Percentiles rank a stretch among this genome's conserved stretches.
These are phyloP conservation scores for Hericium coralloides DNA, from an alignment of 768 basidiomycete genomes.

Conservation along the genomic window DNA sequence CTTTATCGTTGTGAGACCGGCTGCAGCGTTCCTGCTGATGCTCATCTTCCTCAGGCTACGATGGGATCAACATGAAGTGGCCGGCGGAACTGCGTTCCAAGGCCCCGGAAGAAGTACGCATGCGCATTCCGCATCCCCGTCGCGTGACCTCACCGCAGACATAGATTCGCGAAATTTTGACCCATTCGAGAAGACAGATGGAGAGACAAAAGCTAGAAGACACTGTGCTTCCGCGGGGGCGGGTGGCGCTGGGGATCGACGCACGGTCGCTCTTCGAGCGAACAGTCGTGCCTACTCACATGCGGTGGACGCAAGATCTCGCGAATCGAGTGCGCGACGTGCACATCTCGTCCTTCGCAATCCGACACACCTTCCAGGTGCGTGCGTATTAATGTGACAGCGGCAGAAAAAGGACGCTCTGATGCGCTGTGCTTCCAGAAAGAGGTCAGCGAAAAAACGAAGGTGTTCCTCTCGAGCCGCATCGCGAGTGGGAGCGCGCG, in stretches of 20 bases:
- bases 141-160: background rate
- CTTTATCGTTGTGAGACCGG: too few relatives aligned
- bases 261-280: slow-evolving; percentile 38
- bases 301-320: slow-evolving; percentile 17
- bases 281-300: slow-evolving; percentile 11
- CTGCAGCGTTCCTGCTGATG: too few relatives aligned
- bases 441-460: slow-evolving; percentile 37
- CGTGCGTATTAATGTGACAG: slow-evolving; percentile 6
- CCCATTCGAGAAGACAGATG: slow-evolving; percentile 29
- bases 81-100: slow-evolving; percentile 34
- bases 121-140: background rate
- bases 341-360: slow-evolving; percentile 23
- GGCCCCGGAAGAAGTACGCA: slow-evolving; percentile 38
- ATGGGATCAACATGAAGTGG: slow-evolving; percentile 36
- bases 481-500: slow-evolving; percentile 15
- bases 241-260: slow-evolving; percentile 36
- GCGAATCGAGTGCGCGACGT: slow-evolving; percentile 24
- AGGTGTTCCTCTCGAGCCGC: slow-evolving; percentile 30
- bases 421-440: slow-evolving; percentile 27
- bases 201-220: slow-evolving; percentile 29
- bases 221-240: slow-evolving; percentile 36
- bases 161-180: slow-evolving; percentile 40
- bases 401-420: background rate
- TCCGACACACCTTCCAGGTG: slow-evolving; percentile 40
- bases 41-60: slow-evolving; percentile 19